phyloP scores from a whole-genome alignment of 148 eudicot genomes.

The Mesembryanthemum crystallinum region DNA sequence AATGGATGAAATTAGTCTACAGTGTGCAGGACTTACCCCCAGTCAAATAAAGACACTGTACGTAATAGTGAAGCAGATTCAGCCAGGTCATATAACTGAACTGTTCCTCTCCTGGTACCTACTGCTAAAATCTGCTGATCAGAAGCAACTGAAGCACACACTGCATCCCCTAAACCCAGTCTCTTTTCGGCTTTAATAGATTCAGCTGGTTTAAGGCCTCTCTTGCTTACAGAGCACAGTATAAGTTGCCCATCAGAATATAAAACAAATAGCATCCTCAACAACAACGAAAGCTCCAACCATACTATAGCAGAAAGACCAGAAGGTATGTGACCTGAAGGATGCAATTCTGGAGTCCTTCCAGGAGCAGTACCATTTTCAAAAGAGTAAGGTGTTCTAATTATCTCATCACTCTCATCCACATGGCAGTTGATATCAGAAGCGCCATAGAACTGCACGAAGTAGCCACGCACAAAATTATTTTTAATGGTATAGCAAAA shows the following conservation, averaged over 20 bases:
- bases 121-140: conserved; percentile 90
- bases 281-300: conserved; percentile 58
- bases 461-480: conserved; percentile 14
- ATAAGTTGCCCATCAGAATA: conserved; percentile 73
- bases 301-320: conserved; percentile 46
- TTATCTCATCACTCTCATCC: conserved; percentile 39
- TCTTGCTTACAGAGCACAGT: conserved; percentile 76
- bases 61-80: conserved; percentile 70
- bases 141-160: conserved; percentile 74
- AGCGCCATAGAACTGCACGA: conserved; percentile 81
- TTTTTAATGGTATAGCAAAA: not conserved
- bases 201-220: conserved; percentile 74
- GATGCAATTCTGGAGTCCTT: conserved; percentile 36
- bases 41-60: conserved; percentile 66
- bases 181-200: conserved; percentile 66
- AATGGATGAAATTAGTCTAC: not conserved
- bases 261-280: conserved; percentile 62
- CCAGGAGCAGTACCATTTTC: conserved; percentile 57
- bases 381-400: conserved; percentile 30
- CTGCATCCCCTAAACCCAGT: conserved; percentile 73
- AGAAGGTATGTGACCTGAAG: conserved; percentile 33
- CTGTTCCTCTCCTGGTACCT: conserved; percentile 80
- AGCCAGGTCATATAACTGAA: conserved; percentile 78
- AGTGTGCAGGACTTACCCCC: conserved; percentile 65
- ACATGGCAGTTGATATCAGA: conserved; percentile 46